Base-by-base conservation (phyloP, 1,284 basidiomycete species). In the Naganishia sp. region DNA sequence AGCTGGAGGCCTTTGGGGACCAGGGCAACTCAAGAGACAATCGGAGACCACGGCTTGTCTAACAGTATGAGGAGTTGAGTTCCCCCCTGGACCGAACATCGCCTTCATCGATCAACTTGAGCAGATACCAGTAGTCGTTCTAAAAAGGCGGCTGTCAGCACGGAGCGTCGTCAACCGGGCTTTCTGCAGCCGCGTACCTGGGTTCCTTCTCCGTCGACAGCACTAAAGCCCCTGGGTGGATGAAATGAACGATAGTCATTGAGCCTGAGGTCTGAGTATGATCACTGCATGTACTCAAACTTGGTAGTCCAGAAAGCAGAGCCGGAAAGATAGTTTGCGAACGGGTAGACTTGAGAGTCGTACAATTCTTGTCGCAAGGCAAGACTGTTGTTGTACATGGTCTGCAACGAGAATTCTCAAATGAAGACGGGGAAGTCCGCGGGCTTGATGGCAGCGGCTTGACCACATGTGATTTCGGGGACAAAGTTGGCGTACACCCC, bases 341-440 rank as follows among this genome's bases (percentile, higher is more conserved):
- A 57, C n/a, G 63, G 43, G 43, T 65, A 65, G 21, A 56, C 53
- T 39, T 65, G 63, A 39, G 39, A 32, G 15, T 65, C 42, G 46
- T 56, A 65, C 3, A 65, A 35, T 32, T 47, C 53, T 17, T 55
- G 53, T 57, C 63, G 53, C 32, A 53, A 35, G 5, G 49, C 53
- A 17, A 57, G 35, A 17, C 50, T 56, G 63, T 65, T 57, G 46
- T 51, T 57, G 53, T 49, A 65, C 23, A 42, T 42, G 11, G 51
- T 21, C 25, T 64, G 52, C 5, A 49, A 32, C 11, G 63, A 55
- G 52, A 53, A 56, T 17, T 64, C 63, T 13, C 53, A 43, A 42
- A 64, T 51, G 46, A 64, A 64, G 43, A 56, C 63, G 63, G 45
- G 54, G 46, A 65, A 64, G 46, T 42, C 46, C 10, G 52, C n/a